Conservation (phyloP, 2,329 filamentous ascomycete species). For the Fusarium sp. region DNA sequence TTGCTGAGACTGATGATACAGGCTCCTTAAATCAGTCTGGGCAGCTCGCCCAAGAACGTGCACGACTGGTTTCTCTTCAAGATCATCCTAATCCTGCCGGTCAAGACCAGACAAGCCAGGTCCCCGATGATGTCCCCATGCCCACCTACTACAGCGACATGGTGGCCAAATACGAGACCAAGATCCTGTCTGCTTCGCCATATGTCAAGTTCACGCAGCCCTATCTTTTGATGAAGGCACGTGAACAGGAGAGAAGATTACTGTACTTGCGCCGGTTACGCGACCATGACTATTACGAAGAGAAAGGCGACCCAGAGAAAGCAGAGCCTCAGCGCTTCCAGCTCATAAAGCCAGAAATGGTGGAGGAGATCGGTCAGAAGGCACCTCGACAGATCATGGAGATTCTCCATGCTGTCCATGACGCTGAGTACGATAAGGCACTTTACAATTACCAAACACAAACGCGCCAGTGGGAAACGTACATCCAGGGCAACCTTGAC, state of each 20-base stretch:
- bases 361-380: conserved; percentile 85
- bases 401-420: conserved; percentile 93
- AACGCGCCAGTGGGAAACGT: conserved; percentile 96
- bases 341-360: conserved; percentile 95
- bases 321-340: conserved; percentile 82
- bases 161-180: conserved; percentile 93
- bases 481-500: conserved; percentile 88
- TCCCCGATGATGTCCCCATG: conserved; percentile 85
- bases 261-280: conserved; percentile 86
- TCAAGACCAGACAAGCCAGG: conserved; percentile 69
- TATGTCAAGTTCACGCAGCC: conserved; percentile 97
- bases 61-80: conserved; percentile 56
- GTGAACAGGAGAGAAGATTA: conserved; percentile 90
- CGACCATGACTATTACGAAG: conserved; percentile 79
- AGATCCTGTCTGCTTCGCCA: conserved; percentile 93
- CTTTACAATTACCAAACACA: conserved; percentile 95
- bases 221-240: conserved; percentile 91
- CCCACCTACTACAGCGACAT: conserved; percentile 96
- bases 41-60: conserved; percentile 44
- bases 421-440: conserved; percentile 97
- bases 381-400: conserved; percentile 92
- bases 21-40: conserved; percentile 48
- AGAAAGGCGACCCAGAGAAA: conserved; percentile 73
- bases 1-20: conserved; percentile 49
- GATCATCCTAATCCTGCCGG: conserved; percentile 61